These are phyloP conservation scores for Diospyros kaki DNA, from an alignment of 148 eudicot genomes.

Conservation along the genomic window DNA sequence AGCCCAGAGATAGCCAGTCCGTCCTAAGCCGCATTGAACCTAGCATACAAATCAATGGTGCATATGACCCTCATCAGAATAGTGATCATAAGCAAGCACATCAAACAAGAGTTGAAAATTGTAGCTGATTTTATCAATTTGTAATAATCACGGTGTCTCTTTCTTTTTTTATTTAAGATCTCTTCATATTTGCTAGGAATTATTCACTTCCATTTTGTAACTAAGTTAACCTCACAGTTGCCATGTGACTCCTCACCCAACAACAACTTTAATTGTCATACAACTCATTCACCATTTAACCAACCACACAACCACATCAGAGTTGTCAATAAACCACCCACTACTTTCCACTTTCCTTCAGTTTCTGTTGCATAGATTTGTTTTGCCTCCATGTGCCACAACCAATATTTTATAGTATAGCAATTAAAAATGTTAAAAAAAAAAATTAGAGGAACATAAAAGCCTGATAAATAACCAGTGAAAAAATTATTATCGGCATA, in stretches of 20 bases:
- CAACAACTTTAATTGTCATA: background rate
- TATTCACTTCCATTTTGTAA: background rate
- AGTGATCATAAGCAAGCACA: background rate
- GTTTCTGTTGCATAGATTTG: background rate
- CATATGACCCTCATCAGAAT: too few species aligned
- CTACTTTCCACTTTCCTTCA: background rate
- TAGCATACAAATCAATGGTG: slow-evolving; percentile 12
- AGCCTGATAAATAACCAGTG: background rate
- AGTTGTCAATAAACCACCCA: background rate
- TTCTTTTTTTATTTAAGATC: background rate
- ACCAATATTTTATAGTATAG: background rate
- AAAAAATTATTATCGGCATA: too few species aligned
- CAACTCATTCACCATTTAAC: background rate
- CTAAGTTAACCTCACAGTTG: background rate
- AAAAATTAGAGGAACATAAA: background rate
- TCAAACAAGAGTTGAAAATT: background rate
- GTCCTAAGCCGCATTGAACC: slow-evolving; percentile 96
- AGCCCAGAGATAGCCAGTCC: slow-evolving; percentile 92
- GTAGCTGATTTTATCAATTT: too few species aligned
- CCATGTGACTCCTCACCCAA: background rate
- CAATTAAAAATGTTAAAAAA: background rate
- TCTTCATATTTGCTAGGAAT: background rate
- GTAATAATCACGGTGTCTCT: too few species aligned
- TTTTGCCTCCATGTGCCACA: background rate
- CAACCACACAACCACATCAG: background rate